Base-by-base conservation (phyloP, 495 filamentous ascomycete species). In the Hypoxylon trugodes region DNA sequence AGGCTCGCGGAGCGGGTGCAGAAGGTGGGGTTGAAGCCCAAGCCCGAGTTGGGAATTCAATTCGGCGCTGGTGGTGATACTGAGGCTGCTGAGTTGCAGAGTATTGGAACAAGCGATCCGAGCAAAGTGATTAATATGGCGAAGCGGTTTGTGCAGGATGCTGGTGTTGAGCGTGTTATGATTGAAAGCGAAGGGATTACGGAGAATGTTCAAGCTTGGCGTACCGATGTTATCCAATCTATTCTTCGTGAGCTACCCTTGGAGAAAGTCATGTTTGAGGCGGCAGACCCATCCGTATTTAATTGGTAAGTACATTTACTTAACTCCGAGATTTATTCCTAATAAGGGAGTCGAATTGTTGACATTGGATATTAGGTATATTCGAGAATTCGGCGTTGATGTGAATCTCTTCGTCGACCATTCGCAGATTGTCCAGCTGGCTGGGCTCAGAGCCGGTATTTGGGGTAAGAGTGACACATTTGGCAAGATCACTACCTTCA, bases 131-230 rank as follows among this genome's bases (percentile, higher is more conserved):
- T 86, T 1, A 76, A 79, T 26, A 55, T 85, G 54, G 82, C 77
- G 42, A 80, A 74, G 40, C 73, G 73, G 38, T 86, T 87, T 59
- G 73, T 86, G 10, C 36, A 37, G 6, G 73, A 85, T 28, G 77
- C 69, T 0, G 84, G 85, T 1, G 84, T 86, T 3, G 81, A 87
- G 64, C 77, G 84, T 1, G 68, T 86, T 45, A 86, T 86, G 83
- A 83, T 86, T 51, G 84, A 87, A 64, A 84, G 80, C n/a, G 84
- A 86, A 68, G 84, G 83, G 0, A 86, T 86, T 61, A 86, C 84
- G 4, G 83, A 86, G 74, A 86, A 86, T 58, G 82, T 86, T 7
- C 74, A 68, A 40, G 70, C 72, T 13, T 86, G 84, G 85, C 71
- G 81, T 32, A 86, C 82, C 2, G 83, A 86, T 57, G 82, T 86